Evolutionary conservation across 768 basidiomycete species (phyloP).

Genomic region (Lyophyllum shimeji): DNA sequence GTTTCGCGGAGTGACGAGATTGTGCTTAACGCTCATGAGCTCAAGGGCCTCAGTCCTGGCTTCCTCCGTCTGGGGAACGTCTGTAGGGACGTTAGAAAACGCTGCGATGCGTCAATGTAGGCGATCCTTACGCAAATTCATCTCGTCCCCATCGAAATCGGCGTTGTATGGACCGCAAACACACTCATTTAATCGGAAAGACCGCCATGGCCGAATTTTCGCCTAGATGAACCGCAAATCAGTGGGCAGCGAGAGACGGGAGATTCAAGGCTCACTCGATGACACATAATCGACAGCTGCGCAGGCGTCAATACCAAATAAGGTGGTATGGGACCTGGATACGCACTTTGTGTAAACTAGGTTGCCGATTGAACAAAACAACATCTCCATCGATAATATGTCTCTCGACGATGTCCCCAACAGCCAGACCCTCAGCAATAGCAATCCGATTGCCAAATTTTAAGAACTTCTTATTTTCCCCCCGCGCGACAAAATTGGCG

Average conservation of each 20-base stretch:
- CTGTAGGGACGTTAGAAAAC: conserved; percentile 37
- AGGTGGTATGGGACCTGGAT: conserved; percentile 6
- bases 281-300: conserved; percentile 99
- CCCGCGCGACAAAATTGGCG: conserved; percentile 89
- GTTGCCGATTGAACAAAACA: conserved; percentile 97
- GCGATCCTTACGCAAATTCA: conserved; percentile 86
- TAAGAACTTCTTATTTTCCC: conserved; percentile 85
- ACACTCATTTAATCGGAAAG: conserved; percentile 97
- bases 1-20: conserved; percentile 96
- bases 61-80: conserved; percentile 99
- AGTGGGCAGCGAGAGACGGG: not conserved
- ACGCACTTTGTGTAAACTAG: conserved; percentile 89
- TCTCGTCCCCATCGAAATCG: conserved; percentile 99
- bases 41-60: conserved; percentile 95
- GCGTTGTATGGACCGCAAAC: conserved; percentile 99
- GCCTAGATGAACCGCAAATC: conserved; percentile 38
- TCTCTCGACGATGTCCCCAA: conserved; percentile 93
- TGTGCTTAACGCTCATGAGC: conserved; percentile 96
- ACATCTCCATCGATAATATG: conserved; percentile 96
- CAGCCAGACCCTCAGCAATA: conserved; percentile 76
- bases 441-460: conserved; percentile 81
- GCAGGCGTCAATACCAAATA: conserved; percentile 9
- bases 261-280: conserved; percentile 58
- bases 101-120: not conserved
- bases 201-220: conserved; percentile 95